Conservation (phyloP, 2,329 filamentous ascomycete species). For the Stachybotrys elegans region DNA sequence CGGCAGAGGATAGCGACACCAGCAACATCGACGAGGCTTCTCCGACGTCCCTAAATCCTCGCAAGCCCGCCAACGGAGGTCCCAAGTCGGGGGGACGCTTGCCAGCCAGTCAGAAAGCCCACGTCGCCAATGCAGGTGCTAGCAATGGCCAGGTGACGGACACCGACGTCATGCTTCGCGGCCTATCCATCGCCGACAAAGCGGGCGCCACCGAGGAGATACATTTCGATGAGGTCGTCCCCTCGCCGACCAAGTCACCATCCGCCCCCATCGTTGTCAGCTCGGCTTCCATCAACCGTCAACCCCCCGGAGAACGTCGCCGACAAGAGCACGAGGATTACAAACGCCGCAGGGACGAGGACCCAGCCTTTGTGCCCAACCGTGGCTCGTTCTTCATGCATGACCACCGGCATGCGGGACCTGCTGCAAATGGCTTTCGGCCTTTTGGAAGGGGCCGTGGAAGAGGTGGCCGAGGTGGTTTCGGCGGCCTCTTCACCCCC, state of each 20-base stretch:
- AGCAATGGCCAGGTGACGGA: slow-evolving; percentile 37
- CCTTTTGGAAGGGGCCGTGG: slow-evolving; percentile 65
- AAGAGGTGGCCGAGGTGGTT: slow-evolving; percentile 54
- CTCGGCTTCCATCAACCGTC: slow-evolving; percentile 42
- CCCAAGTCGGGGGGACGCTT: slow-evolving; percentile 24
- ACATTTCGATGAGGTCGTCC: slow-evolving; percentile 39
- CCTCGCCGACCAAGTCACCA: slow-evolving; percentile 34
- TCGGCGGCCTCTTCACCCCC: slow-evolving; percentile 53
- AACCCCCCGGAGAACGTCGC: slow-evolving; percentile 60
- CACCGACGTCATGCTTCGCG: slow-evolving; percentile 55
- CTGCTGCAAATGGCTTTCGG: slow-evolving; percentile 71
- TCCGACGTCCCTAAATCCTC: slow-evolving; percentile 38
- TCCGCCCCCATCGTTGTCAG: slow-evolving; percentile 50
- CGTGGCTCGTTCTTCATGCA: slow-evolving; percentile 96
- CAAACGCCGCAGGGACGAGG: slow-evolving; percentile 78
- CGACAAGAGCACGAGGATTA: slow-evolving; percentile 89
- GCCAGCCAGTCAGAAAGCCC: slow-evolving; percentile 22
- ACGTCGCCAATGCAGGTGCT: slow-evolving; percentile 30
- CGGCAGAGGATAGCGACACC: slow-evolving; percentile 58
- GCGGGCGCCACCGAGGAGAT: slow-evolving; percentile 37
- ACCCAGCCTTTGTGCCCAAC: slow-evolving; percentile 91
- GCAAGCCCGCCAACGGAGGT: slow-evolving; percentile 37
- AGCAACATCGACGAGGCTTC: slow-evolving; percentile 55
- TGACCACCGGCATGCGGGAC: slow-evolving; percentile 78
- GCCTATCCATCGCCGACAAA: slow-evolving; percentile 40